Percentiles rank a stretch among this genome's conserved stretches.
Conservation (phyloP, 345 rosid genomes). For the Citrus unshiu region DNA sequence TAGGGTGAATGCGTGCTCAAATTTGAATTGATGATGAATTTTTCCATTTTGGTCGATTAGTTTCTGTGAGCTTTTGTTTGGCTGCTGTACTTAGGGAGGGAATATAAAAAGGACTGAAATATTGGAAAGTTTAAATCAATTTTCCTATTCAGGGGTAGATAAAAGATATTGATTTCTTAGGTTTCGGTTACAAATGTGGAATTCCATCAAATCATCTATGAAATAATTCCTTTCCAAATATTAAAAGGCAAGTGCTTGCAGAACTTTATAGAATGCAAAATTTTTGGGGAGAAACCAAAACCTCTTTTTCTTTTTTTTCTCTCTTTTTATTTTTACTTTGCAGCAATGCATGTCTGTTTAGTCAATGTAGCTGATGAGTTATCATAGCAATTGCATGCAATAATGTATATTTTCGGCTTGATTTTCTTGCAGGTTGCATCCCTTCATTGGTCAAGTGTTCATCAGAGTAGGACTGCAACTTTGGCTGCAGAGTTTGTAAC, state of each 20-base stretch:
- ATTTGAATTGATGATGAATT: background rate
- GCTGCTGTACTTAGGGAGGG: background rate
- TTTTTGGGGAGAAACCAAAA: background rate
- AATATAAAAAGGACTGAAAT: background rate
- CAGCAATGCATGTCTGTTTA: background rate
- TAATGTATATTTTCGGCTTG: conserved; percentile 2
- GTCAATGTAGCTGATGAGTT: background rate
- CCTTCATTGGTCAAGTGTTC: conserved; percentile 20
- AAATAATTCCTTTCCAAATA: background rate
- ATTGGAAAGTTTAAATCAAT: no score
- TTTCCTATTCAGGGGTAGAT: background rate
- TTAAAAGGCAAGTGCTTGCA: background rate
- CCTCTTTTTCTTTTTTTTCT: background rate
- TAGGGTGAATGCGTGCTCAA: background rate
- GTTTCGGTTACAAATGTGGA: background rate
- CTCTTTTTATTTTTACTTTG: background rate
- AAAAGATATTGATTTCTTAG: no score
- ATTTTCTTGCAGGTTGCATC: conserved; percentile 39
- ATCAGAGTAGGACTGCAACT: conserved; percentile 28
- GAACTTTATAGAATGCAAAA: background rate
- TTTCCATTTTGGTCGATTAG: background rate
- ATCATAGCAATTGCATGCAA: background rate
- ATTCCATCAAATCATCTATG: background rate
- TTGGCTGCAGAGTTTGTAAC: conserved; percentile 11
- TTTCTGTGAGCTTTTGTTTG: background rate